These are phyloP conservation scores for Podila clonocystis DNA, from an alignment of 192 early-diverging fungal species.

Conservation along the genomic window DNA sequence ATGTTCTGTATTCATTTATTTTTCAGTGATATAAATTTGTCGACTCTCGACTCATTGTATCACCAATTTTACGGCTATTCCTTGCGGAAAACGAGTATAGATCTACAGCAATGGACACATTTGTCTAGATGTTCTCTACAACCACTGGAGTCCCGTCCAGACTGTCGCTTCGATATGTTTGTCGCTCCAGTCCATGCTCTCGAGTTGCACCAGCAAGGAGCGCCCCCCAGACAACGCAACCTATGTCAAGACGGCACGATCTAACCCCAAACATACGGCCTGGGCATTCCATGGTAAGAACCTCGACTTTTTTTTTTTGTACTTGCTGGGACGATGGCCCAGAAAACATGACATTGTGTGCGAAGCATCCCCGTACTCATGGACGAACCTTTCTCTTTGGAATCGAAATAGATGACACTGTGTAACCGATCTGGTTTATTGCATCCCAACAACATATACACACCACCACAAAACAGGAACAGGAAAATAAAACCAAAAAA, in stretches of 20 bases:
- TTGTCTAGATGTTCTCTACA: slow-evolving; percentile 94
- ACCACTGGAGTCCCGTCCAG: slow-evolving; percentile 93
- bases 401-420: slow-evolving; percentile 28
- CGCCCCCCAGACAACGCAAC: slow-evolving; percentile 65
- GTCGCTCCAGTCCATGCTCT: slow-evolving; percentile 92
- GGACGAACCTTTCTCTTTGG: too few relatives aligned
- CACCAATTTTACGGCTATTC: neutral
- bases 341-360: neutral
- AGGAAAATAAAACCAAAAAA: neutral
- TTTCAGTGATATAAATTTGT: neutral
- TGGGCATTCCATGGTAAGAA: slow-evolving; percentile 66
- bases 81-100: slow-evolving; percentile 20
- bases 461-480: neutral
- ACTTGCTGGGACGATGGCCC: neutral
- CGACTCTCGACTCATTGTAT: slow-evolving; percentile 5
- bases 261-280: slow-evolving; percentile 66
- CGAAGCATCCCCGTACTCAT: too few relatives aligned
- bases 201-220: slow-evolving; percentile 73
- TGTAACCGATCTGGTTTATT: slow-evolving; percentile 8
- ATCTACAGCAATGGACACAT: slow-evolving; percentile 96
- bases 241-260: slow-evolving; percentile 61
- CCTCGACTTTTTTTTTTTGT: neutral
- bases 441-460: neutral
- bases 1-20: neutral
- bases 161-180: slow-evolving; percentile 91